Evolutionary conservation across 129 eudicot species (phyloP), one percentile per base, ranked within the genome.

Genomic region (Deinandra increscens): DNA sequence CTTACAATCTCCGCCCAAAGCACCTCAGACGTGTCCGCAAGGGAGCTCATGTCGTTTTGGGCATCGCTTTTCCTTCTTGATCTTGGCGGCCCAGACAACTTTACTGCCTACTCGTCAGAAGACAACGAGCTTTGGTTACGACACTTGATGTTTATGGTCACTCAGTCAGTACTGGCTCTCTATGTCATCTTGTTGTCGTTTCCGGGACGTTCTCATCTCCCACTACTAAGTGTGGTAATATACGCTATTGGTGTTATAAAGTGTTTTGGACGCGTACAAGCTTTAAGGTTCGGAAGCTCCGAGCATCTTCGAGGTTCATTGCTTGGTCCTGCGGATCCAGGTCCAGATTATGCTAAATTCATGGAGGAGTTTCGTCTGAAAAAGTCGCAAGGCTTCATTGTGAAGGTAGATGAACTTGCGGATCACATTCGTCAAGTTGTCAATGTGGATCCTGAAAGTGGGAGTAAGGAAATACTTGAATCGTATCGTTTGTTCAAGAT

Each of bases 1-100:
- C 78, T 84, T 3, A 72, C 81, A 0, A 45, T 81, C 48, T 51
- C 82, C 9, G 73, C 85, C 22, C 75, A 62, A n/a, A 67, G 20
- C 34, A 15, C 69, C 18, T 37, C 42, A 0, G 74, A 67, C 38
- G 70, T 70, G 3, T 31, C n/a, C 59, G 12, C 18, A n/a, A 42
- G 69, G 1, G 77, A 78, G 78, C 74, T 82, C 53, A 61, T 69
- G 74, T 73, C 79, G 8, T 85, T 85, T 31, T 85, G 91, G 91
- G 84, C 85, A 9, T 82, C 86, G 0, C 81, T 85, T 82, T 67
- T 85, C 2, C 58, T 85, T 77, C 81, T 85, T 7, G 87, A 82
- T 66, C 76, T 85, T 6, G 91, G 91, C 7, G 91, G 91, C 19
- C 83, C 87, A 0, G 81, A 82, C n/a, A 69, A 84, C 19, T 82